phyloP scores from a whole-genome alignment of 495 filamentous ascomycete species.

The Podospora anserina region DNA sequence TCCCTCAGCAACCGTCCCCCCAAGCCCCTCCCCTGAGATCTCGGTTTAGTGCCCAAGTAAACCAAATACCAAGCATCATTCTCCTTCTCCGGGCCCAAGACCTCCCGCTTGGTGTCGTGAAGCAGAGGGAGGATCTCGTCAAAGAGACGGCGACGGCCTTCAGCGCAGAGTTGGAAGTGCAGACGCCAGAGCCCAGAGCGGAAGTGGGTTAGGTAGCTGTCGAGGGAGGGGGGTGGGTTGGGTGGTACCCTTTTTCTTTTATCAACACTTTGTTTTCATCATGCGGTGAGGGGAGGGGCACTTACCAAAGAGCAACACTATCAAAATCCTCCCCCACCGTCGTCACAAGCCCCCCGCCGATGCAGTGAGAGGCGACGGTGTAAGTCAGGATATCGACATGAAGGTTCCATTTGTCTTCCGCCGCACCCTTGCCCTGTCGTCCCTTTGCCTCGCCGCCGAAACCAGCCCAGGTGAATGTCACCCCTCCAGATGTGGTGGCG shows the following conservation, averaged over 20 bases:
- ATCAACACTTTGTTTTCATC: background rate
- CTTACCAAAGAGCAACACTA: constrained; percentile 74
- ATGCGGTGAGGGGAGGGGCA: constrained; percentile 17
- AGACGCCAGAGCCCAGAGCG: constrained; percentile 71
- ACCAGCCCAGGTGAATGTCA: background rate
- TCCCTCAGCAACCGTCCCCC: constrained; percentile 64
- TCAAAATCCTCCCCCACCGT: constrained; percentile 71
- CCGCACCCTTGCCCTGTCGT: background rate
- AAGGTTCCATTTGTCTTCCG: constrained; percentile 65
- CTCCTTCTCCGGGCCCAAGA: constrained; percentile 60
- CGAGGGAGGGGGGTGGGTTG: constrained; percentile 57
- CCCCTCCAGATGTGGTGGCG: background rate
- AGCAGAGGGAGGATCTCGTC: constrained; percentile 72
- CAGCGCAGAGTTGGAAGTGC: constrained; percentile 63
- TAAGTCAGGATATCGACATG: constrained; percentile 72
- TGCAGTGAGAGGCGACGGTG: constrained; percentile 65
- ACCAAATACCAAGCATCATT: constrained; percentile 70
- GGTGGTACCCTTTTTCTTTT: constrained; percentile 61
- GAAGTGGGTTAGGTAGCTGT: constrained; percentile 65
- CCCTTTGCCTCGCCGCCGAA: background rate
- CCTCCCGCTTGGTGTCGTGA: constrained; percentile 64
- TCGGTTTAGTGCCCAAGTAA: constrained; percentile 70
- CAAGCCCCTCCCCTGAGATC: constrained; percentile 64
- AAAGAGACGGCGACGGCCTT: constrained; percentile 71
- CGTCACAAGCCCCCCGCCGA: constrained; percentile 62